phyloP scores from a whole-genome alignment of 768 basidiomycete species.

The Boletus fagicola region DNA sequence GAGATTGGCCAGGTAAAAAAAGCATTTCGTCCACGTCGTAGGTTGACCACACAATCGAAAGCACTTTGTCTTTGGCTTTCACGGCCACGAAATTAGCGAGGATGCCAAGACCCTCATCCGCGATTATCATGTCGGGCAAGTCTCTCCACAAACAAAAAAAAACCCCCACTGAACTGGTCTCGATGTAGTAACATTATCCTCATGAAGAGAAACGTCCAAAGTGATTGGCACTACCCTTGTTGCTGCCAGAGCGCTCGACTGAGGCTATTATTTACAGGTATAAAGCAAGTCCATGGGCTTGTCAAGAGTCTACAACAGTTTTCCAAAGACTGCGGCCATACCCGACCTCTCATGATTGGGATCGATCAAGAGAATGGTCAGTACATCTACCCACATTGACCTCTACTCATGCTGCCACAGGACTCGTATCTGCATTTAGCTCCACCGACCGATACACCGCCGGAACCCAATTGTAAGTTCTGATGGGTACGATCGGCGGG shows the following conservation, averaged over 20 bases:
- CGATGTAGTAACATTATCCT: conserved; percentile 53
- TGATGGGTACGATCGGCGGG: background rate
- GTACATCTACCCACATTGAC: background rate
- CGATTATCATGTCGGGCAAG: conserved; percentile 60
- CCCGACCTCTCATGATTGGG: conserved; percentile 58
- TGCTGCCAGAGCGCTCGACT: background rate
- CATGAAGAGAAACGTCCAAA: conserved; percentile 64
- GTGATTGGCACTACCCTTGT: conserved; percentile 28
- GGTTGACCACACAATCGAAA: conserved; percentile 24
- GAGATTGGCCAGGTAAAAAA: conserved; percentile 45
- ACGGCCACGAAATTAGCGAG: conserved; percentile 50
- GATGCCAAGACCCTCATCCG: conserved; percentile 55
- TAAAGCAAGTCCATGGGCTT: conserved; percentile 48
- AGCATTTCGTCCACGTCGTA: background rate
- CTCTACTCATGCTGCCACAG: conserved; percentile 30
- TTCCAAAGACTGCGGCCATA: conserved; percentile 57
- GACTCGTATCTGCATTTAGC: conserved; percentile 69
- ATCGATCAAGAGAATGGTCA: conserved; percentile 77
- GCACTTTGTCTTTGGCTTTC: conserved; percentile 75
- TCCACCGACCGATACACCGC: conserved; percentile 31
- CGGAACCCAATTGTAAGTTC: conserved; percentile 66
- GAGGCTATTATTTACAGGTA: conserved; percentile 37
- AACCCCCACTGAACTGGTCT: background rate
- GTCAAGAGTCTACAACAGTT: conserved; percentile 50
- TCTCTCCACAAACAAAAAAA: background rate